Evolutionary conservation across 352 stramenopile species (phyloP).

Genomic region (Globisporangium acanthophoron): DNA sequence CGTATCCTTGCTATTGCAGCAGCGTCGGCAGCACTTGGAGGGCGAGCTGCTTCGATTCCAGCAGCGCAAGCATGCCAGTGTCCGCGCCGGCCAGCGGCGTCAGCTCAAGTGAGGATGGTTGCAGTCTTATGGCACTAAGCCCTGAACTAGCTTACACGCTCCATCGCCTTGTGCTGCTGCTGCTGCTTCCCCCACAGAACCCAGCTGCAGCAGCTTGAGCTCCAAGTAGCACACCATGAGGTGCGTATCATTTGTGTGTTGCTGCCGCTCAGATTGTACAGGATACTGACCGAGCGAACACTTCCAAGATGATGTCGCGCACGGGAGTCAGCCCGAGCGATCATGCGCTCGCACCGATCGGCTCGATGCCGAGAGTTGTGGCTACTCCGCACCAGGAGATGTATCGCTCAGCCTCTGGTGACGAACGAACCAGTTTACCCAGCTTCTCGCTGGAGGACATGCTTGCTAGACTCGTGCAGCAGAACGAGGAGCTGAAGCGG

Average conservation of each 20-base stretch:
- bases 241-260: conserved; percentile 2
- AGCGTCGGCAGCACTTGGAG: conserved; percentile 16
- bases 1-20: background rate
- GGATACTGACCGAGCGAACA: background rate
- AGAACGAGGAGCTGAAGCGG: conserved; percentile 25
- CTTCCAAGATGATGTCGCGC: background rate
- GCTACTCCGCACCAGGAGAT: background rate
- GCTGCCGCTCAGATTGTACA: background rate
- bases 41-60: conserved; percentile 22
- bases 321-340: background rate
- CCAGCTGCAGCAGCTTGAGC: conserved; percentile 27
- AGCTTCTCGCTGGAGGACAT: conserved; percentile 9
- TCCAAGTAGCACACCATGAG: conserved; percentile 24
- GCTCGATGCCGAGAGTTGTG: background rate
- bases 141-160: background rate
- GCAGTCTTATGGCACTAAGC: background rate
- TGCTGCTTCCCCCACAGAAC: conserved; percentile 9
- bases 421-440: background rate
- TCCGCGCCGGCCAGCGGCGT: conserved; percentile 14
- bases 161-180: background rate
- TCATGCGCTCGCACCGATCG: no score
- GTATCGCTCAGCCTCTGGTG: background rate
- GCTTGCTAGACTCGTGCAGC: conserved; percentile 15
- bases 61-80: conserved; percentile 15
- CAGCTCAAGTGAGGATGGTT: conserved; percentile 3